Evolutionary conservation across 2,329 filamentous ascomycete genomes (phyloP), one percentile per base, ranked within the genome.

Genomic region (Magnaporthiopsis rhizophila): DNA sequence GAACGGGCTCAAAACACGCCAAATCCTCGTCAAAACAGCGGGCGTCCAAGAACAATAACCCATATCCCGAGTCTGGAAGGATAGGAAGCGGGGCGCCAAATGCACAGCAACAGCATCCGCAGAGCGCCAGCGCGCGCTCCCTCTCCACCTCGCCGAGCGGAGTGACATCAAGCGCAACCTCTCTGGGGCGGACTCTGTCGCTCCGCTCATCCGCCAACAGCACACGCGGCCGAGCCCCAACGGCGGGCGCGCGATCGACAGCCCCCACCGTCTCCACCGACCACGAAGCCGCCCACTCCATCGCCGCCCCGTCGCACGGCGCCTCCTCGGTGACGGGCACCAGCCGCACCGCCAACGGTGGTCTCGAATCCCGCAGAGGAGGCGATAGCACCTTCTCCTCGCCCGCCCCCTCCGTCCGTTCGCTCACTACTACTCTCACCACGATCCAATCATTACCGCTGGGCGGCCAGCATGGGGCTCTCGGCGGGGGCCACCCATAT

Each of bases 181-280:
- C 87, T n/a, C 71, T 82, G 21, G 82, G 80, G 38, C 78, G 75
- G 65, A 87, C 82, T 24, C 34, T 63, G 11, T 92, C 90, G 0
- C 74, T 84, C 34, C 81, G 83, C 63, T 83, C 83, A 62, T 88
- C 87, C 0, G 79, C 78, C 56, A 87, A 88, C 67, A 86, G 88
- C 68, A 85, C 84, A 38, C 79, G 73, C 15, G 86, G 84, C 50
- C 79, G 73, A 15, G 74, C 81, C 12, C 84, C 83, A 2, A 86
- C 81, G 11, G 82, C 83, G 32, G 88, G 89, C 65, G 86, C 86
- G 66, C 88, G 89, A 72, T 96, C 90, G 28, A 83, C 86, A 64
- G 89, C 90, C 5, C 89, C 89, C 2, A 96, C 92, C 0, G 81
- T 92, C 5, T 92, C 90, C n/a, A 96, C 92, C 18, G 92, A 93